phyloP scores from a whole-genome alignment of 345 rosid species.

The Eucalyptus marginata region DNA sequence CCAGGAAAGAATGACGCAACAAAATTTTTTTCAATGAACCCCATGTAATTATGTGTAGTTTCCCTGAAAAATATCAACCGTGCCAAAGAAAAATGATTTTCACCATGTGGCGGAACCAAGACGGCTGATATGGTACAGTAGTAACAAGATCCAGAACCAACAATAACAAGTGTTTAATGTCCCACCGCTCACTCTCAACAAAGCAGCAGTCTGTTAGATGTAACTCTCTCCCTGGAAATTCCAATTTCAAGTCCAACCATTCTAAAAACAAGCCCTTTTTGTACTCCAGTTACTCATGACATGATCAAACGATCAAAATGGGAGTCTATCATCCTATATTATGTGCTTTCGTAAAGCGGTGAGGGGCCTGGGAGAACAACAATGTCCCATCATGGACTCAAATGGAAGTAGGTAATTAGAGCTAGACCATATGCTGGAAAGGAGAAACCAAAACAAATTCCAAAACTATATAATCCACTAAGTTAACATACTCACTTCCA shows the following conservation, averaged over 20 bases:
- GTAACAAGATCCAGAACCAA: background rate
- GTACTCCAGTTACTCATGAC: background rate
- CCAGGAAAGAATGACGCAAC: background rate
- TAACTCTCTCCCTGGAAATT: background rate
- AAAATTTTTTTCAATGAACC: background rate
- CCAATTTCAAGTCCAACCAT: background rate
- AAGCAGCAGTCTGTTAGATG: background rate
- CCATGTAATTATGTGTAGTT: background rate
- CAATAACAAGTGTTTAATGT: background rate
- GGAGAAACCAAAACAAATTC: background rate
- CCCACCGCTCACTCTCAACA: background rate
- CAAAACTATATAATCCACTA: background rate
- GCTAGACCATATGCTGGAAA: background rate
- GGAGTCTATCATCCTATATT: background rate
- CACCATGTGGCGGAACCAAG: background rate
- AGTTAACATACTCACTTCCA: conserved; percentile 74
- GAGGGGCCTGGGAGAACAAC: background rate
- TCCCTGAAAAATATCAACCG: background rate
- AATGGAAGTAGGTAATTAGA: background rate
- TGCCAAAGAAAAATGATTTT: background rate
- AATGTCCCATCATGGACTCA: background rate
- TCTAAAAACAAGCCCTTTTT: background rate
- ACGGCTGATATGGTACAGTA: background rate
- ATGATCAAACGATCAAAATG: background rate
- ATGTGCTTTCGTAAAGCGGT: background rate